Evolutionary conservation across 768 basidiomycete species (phyloP), one percentile per base, ranked within the genome.

Genomic region (Termitomyces sp.): DNA sequence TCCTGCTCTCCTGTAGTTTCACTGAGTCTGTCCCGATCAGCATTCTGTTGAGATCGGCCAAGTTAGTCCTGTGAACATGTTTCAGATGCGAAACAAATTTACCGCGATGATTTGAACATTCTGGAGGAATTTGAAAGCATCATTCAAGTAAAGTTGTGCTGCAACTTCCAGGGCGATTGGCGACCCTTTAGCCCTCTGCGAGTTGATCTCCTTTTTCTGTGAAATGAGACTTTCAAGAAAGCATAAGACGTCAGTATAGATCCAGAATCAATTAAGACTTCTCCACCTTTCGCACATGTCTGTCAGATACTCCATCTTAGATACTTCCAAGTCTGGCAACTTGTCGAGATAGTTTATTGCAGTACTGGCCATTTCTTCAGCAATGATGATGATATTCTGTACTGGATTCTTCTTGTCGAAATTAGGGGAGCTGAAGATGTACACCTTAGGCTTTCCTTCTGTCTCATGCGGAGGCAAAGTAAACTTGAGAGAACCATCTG

Each of bases 401-500:
- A 46, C 33, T 30, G 43, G 43, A 6, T 55, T 35, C 30, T 55
- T 6, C 43, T 55, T 35, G 20, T 55, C 43, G 16, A 55, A 55
- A 26, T 46, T 47, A 16, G 55, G 55, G 9, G 43, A 44, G 9
- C 33, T 32, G 33, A 55, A 14, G 20, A 46, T 47, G 43, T 46
- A 55, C 13, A 55, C 43, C 23, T 55, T 46, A 6, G 43, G 43
- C 13, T 46, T 36, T 30, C 28, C 52, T 30, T 35, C 20, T 5
- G 13, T 12, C 32, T 44, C 44, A 1, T 55, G 23, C 10, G 43
- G 30, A 43, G 55, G 55, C 13, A 55, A n/a, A 23, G 55, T 55
- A 35, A 55, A 44, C 44, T 16, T 55, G 32, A 55, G 33, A n/a
- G 55, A 55, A 26, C 55, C 55, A 35, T 55, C 55, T 55, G 18